These are phyloP conservation scores for Flagelloscypha sp. DNA, from an alignment of 768 basidiomycete genomes.

Conservation along the genomic window DNA sequence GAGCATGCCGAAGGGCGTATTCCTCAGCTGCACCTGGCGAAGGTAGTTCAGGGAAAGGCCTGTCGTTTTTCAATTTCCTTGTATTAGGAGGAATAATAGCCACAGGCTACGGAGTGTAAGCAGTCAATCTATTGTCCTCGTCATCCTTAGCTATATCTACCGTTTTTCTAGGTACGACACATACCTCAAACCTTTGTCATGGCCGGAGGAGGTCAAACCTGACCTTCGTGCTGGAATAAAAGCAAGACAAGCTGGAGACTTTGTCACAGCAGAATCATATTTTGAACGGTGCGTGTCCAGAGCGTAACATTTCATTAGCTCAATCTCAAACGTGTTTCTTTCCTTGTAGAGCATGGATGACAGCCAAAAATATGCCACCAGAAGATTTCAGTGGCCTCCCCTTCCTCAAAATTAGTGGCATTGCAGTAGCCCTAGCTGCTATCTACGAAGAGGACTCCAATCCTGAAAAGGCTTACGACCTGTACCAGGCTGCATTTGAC, in stretches of 20 bases:
- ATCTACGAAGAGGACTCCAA: slow-evolving; percentile 39
- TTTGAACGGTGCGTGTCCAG: slow-evolving; percentile 39
- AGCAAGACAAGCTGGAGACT: slow-evolving; percentile 52
- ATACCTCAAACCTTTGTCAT: slow-evolving; percentile 50
- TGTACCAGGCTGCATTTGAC: slow-evolving; percentile 29
- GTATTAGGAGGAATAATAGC: slow-evolving; percentile 23
- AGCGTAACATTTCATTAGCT: neutral
- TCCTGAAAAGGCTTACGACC: slow-evolving; percentile 27
- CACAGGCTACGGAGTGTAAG: slow-evolving; percentile 28
- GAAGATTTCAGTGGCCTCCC: slow-evolving; percentile 35
- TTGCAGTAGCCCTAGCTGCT: slow-evolving; percentile 53
- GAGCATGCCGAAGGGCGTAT: no score
- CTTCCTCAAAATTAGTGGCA: slow-evolving; percentile 59
- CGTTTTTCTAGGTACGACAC: slow-evolving; percentile 40
- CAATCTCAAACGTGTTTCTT: slow-evolving; percentile 9
- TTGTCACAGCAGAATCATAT: slow-evolving; percentile 40
- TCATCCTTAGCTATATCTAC: slow-evolving; percentile 12
- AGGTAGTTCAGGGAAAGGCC: no score
- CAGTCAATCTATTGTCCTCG: slow-evolving; percentile 6
- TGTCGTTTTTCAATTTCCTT: slow-evolving; percentile 21
- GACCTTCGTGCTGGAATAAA: slow-evolving; percentile 61
- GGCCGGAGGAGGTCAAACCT: slow-evolving; percentile 54
- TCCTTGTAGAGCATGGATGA: slow-evolving; percentile 50
- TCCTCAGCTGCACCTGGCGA: no score
- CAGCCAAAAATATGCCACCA: slow-evolving; percentile 35